Conservation (phyloP, 192 early-diverging fungal genomes). For the Rhizophagus clarus region DNA sequence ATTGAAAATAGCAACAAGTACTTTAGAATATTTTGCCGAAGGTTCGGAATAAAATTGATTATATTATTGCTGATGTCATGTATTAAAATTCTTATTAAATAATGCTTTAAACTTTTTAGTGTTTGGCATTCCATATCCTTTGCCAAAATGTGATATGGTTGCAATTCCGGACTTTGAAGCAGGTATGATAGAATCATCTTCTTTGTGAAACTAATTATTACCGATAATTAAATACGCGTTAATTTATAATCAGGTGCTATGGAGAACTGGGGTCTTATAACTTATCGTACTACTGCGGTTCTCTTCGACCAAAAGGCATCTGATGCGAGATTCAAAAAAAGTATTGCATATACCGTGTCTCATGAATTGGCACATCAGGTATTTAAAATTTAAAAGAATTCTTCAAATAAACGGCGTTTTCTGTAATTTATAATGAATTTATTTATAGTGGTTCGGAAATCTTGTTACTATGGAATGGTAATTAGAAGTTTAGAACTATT, state of each 20-base stretch:
- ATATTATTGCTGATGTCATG: no score
- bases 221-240: neutral
- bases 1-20: conserved; percentile 71
- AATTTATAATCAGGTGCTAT: conserved; percentile 60
- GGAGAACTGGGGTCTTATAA: conserved; percentile 99
- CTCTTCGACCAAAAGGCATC: conserved; percentile 84
- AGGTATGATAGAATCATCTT: conserved; percentile 37
- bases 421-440: neutral
- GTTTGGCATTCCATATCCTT: conserved; percentile 88
- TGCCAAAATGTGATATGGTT: conserved; percentile 88
- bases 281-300: conserved; percentile 82
- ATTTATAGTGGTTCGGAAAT: conserved; percentile 83
- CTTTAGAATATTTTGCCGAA: conserved; percentile 67
- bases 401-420: no score
- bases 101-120: conserved; percentile 66
- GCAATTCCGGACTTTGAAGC: conserved; percentile 93
- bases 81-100: neutral
- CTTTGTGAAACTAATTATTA: neutral
- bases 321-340: conserved; percentile 74
- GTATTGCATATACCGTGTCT: conserved; percentile 86
- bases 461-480: conserved; percentile 90
- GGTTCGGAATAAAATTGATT: neutral
- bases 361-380: conserved; percentile 83
- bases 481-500: neutral
- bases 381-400: neutral